A percentile compares a stretch with the other conserved stretches of the same genome.
phyloP scores from a whole-genome alignment of 208 protist genomes.

The Acanthamoeba healyi region DNA sequence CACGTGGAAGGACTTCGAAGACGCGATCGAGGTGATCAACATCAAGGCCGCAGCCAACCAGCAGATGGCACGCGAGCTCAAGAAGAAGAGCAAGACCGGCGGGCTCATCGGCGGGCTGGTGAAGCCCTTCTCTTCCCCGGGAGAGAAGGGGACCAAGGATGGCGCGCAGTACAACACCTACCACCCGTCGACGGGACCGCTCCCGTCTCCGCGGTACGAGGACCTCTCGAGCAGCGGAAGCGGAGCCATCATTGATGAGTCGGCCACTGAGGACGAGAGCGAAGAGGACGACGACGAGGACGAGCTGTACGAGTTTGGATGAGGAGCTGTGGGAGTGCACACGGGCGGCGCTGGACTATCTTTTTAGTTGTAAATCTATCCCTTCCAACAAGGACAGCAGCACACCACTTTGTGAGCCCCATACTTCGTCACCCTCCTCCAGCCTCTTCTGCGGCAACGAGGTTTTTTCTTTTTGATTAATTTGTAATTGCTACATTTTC shows the following conservation, averaged over 20 bases:
- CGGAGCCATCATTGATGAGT: not conserved
- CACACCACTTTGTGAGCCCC: too few species aligned
- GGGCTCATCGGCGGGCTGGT: slow-evolving; percentile 26
- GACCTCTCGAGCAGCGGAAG: slow-evolving; percentile 44
- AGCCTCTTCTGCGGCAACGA: not conserved
- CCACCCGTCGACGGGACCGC: not conserved
- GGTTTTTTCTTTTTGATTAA: not conserved
- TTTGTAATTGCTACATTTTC: not conserved
- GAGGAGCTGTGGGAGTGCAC: not conserved
- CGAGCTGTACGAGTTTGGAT: slow-evolving; percentile 55
- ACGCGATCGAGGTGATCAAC: slow-evolving; percentile 68
- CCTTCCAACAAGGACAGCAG: too few species aligned
- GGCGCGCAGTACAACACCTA: slow-evolving; percentile 40
- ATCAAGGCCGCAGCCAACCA: slow-evolving; percentile 63
- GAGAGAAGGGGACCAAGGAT: not conserved
- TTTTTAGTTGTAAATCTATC: not conserved
- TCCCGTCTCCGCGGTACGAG: not conserved
- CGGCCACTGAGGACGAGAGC: not conserved
- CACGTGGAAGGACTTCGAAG: slow-evolving; percentile 39
- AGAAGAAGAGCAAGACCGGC: slow-evolving; percentile 62
- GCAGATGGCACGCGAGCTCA: slow-evolving; percentile 44
- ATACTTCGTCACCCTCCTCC: not conserved
- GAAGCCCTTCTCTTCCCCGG: slow-evolving; percentile 11
- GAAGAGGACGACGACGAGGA: slow-evolving; percentile 51
- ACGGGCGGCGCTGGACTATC: not conserved